Evolutionary conservation across 1,139 yeast genomes (phyloP).

Genomic region (Cylindricascospora bacillispora): DNA sequence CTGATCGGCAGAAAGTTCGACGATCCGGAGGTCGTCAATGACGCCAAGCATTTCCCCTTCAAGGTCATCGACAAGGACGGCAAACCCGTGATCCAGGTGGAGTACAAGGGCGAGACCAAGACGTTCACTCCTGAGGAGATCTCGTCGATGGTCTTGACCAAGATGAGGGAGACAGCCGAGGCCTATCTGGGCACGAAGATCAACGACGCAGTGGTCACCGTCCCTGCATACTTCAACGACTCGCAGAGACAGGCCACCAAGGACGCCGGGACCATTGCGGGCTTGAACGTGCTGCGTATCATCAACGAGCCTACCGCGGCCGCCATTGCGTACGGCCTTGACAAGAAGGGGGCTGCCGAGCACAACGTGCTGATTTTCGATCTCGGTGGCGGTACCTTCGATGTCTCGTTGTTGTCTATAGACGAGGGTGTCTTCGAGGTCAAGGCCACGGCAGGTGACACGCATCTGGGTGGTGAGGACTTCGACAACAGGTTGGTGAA

Average conservation of each 20-base stretch:
- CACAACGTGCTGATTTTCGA: slow-evolving; percentile 85
- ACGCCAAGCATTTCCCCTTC: slow-evolving; percentile 52
- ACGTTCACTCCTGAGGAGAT: slow-evolving; percentile 53
- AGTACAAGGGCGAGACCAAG: slow-evolving; percentile 51
- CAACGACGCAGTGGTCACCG: slow-evolving; percentile 64
- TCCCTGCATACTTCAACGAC: slow-evolving; percentile 95
- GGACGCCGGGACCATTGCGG: slow-evolving; percentile 94
- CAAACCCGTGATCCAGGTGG: slow-evolving; percentile 48
- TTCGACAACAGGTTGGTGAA: slow-evolving; percentile 66
- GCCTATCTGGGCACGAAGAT: slow-evolving; percentile 46
- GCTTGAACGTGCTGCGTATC: slow-evolving; percentile 83
- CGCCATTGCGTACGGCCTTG: slow-evolving; percentile 93
- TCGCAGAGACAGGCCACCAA: slow-evolving; percentile 97
- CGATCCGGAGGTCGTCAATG: slow-evolving; percentile 44
- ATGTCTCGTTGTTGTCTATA: slow-evolving; percentile 81
- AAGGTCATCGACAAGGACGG: slow-evolving; percentile 42
- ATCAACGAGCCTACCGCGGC: slow-evolving; percentile 98
- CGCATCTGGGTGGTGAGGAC: slow-evolving; percentile 95
- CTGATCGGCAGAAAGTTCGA: slow-evolving; percentile 50
- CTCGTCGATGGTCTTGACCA: slow-evolving; percentile 47
- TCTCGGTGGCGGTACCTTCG: slow-evolving; percentile 97
- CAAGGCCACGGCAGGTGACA: slow-evolving; percentile 96
- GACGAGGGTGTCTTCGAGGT: slow-evolving; percentile 95
- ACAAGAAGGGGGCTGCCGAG: slow-evolving; percentile 66
- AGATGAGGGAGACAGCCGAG: slow-evolving; percentile 59